phyloP scores from a whole-genome alignment of 169 alveolate genomes.

The Theileria equi region DNA sequence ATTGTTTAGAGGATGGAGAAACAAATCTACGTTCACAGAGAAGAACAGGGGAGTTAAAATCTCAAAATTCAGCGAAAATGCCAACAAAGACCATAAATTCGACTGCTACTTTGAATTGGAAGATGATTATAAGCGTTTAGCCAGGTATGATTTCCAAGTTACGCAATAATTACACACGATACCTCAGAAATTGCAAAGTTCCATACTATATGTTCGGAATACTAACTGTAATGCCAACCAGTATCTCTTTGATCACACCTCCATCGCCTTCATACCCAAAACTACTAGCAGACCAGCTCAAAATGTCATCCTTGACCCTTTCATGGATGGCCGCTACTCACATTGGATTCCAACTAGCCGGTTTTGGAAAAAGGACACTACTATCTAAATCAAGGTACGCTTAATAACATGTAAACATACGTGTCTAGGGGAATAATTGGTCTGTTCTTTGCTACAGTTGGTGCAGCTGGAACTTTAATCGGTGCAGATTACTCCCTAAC shows the following conservation, averaged over 20 bases:
- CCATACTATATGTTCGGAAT: slow-evolving; percentile 29
- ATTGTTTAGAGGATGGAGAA: background rate
- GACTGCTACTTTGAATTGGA: slow-evolving; percentile 31
- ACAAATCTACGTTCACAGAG: background rate
- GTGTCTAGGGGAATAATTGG: slow-evolving; percentile 4
- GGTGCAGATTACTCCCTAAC: slow-evolving; percentile 9
- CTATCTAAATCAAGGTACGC: slow-evolving; percentile 21
- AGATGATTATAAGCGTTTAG: slow-evolving; percentile 34
- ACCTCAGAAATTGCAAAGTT: slow-evolving; percentile 52
- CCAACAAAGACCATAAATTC: background rate
- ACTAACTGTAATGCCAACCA: slow-evolving; percentile 35
- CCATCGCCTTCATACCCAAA: slow-evolving; percentile 21
- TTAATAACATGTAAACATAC: background rate
- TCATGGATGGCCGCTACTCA: slow-evolving; percentile 50
- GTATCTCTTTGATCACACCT: slow-evolving; percentile 35
- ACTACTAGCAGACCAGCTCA: slow-evolving; percentile 45
- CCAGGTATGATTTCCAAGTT: slow-evolving; percentile 18
- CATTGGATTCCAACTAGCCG: slow-evolving; percentile 16
- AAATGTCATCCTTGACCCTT: slow-evolving; percentile 40
- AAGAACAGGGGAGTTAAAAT: background rate
- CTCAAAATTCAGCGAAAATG: background rate
- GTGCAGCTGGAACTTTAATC: slow-evolving; percentile 20
- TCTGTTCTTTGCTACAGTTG: slow-evolving; percentile 22
- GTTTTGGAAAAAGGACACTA: slow-evolving; percentile 15
- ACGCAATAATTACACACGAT: background rate